Conservation (phyloP, 305 asterid species). For the Fraxinus angustifolia region DNA sequence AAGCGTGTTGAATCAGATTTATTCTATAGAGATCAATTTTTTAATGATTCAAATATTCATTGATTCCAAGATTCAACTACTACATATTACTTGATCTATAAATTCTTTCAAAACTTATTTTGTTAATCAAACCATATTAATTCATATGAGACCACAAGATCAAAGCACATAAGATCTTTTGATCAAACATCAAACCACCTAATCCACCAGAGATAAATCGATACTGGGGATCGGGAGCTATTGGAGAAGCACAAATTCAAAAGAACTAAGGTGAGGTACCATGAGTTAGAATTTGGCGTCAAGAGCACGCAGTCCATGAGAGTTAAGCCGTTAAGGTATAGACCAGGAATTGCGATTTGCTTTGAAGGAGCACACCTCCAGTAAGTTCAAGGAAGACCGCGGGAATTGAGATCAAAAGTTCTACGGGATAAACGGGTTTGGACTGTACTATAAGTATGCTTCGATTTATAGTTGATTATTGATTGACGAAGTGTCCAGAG, state of each 20-base stretch:
- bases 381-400: background rate
- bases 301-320: background rate
- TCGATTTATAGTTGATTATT: background rate
- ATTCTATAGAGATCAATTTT: background rate
- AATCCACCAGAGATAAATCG: background rate
- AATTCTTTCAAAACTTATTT: no score
- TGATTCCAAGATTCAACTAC: background rate
- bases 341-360: background rate
- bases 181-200: background rate
- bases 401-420: background rate
- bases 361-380: background rate
- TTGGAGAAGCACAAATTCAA: background rate
- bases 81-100: background rate
- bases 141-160: background rate
- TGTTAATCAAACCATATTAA: background rate
- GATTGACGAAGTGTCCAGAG: background rate
- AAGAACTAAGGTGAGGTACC: background rate
- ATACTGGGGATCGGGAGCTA: no score
- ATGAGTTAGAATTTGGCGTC: background rate
- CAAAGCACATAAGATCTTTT: background rate
- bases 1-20: background rate
- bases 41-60: background rate
- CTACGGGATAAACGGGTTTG: no score
- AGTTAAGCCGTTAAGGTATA: no score
- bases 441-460: background rate